Base-by-base conservation (phyloP, 805 yeast genomes). In the Starmera pachycereana region DNA sequence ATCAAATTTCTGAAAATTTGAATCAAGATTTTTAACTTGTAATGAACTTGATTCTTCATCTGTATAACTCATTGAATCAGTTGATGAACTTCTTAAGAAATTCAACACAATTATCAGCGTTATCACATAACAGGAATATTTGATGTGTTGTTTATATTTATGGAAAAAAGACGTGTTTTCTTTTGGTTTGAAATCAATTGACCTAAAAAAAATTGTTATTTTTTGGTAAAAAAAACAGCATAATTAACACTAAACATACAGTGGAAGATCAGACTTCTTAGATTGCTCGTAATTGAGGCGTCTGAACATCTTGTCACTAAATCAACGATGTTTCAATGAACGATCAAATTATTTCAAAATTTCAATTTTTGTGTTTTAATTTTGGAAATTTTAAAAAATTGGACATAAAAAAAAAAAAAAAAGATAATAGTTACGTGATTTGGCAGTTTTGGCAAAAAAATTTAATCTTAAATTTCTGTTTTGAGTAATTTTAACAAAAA, bases 21-120 rank as follows among this genome's bases (percentile, higher is more conserved):
- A 54, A 41, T 66, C 68, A n/a, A 63, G 46, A 19, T 51, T 46
- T 43, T 58, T 58, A 43, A 58, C 56, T 44, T 61, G 63, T 36
- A 37, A 36, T 39, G 34, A 35, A 25, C 40, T 44, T 14, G 27
- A 39, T 36, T 33, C 37, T 12, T 44, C 34, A 14, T 29, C 35
- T 6, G 33, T 33, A 19, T 38, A 34, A 11, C 27, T 34, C 3
- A 33, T 8, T 5, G 5, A 22, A 22, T 22, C 27, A 7, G 27
- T 22, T 22, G 27, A 22, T 22, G 27, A 22, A 22, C 27, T 22
- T 22, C 27, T 22, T 12, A 32, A 8, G 6, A 37, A 8, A 16
- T 30, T 30, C 6, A 30, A 18, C 13, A 37, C 13, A 6, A 31
- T 11, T 6, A 37, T 5, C 8, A 32, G 19, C n/a, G 28, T 28